Evolutionary conservation across 2,329 filamentous ascomycete genomes (phyloP), one percentile per base, ranked within the genome.

Genomic region (Penicillium sp.): DNA sequence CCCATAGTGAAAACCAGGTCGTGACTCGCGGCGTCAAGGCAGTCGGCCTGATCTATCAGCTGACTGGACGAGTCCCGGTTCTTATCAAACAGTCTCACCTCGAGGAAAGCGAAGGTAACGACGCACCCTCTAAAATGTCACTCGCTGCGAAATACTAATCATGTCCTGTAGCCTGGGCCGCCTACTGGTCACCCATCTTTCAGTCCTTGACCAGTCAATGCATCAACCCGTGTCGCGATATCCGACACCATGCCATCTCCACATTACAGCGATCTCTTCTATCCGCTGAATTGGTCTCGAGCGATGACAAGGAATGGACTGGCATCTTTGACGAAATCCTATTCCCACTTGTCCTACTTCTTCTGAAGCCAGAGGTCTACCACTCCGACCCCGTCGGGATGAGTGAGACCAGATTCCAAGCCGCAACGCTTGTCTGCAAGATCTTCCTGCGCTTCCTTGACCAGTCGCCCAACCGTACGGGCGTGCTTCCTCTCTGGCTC

Each of bases 171-270:
- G 93, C 93, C 12, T 99, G 93, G 93, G 90, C 89, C 42, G 89
- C 93, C 8, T 99, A 99, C 69, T 99, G 93, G 93, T 85, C 91
- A 12, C 93, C 92, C 1, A 90, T 99, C 22, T 93, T 99, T 71
- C 83, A 89, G 59, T 88, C 89, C 5, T 75, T 99, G 14, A 93
- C 88, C 3, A 83, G 83, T 4, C 93, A 99, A 72, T 96, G 91
- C 71, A 88, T 89, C 46, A 99, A 97, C 66, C 90, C 91, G 0
- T 96, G 90, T 64, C 87, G 92, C 46, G 91, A 96, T 61, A 89
- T 99, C 51, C 84, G 93, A 3, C 88, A 95, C 62, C 81, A 95
- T 63, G 89, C 93, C 1, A 89, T 97, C 60, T 83, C 86, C 7
- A 89, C 86, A 9, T 77, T 99, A 13, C 92, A 97, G 67, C 81